Conservation (phyloP, 2,329 filamentous ascomycete genomes). For the Tolypocladium inflatum region DNA sequence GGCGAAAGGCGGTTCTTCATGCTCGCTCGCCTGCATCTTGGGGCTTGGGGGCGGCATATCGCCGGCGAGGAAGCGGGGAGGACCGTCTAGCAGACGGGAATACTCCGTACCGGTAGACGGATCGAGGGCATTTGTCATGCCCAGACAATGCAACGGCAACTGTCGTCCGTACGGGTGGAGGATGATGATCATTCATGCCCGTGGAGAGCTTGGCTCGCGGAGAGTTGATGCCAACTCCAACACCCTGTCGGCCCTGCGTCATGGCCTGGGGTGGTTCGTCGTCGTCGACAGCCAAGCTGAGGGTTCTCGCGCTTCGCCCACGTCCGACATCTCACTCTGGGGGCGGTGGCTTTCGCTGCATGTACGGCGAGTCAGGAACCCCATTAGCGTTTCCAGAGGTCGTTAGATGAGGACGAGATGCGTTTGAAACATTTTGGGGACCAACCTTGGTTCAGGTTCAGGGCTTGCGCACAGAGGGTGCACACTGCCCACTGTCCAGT, state of each 20-base stretch:
- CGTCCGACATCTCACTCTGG: neutral
- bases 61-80: neutral
- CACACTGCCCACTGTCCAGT: neutral
- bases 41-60: neutral
- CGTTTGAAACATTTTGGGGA: neutral
- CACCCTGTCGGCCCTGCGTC: neutral
- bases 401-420: neutral
- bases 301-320: neutral
- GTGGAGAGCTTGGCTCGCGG: neutral
- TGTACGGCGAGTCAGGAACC: neutral
- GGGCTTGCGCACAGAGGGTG: neutral
- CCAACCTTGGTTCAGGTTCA: neutral
- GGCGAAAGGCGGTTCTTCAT: neutral
- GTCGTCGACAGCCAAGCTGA: neutral
- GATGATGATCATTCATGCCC: neutral
- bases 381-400: neutral
- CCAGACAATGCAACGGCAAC: too few species aligned
- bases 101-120: neutral
- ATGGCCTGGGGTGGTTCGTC: neutral
- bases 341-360: neutral
- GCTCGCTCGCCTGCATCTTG: neutral
- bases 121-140: neutral
- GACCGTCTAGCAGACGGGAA: neutral
- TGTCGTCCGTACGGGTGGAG: neutral
- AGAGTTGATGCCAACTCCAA: neutral